Evolutionary conservation across 306 rosid species (phyloP), one percentile per base, ranked within the genome.

Genomic region (Dicorynia guianensis): DNA sequence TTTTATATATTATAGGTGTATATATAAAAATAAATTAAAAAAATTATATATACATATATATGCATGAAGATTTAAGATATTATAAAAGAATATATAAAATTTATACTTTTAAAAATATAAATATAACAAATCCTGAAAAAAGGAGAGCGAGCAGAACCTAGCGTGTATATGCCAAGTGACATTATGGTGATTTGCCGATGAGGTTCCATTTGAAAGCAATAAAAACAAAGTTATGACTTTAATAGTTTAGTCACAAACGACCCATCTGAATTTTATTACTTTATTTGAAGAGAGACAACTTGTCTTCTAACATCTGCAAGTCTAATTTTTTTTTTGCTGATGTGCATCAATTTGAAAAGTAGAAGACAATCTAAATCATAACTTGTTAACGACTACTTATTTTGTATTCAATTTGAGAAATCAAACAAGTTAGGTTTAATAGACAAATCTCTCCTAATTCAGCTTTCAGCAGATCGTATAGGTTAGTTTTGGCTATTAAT

Each of bases 141-240:
- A 71, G 62, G 78, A 43, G 43, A 66, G 56, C 19, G 67, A 81
- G 43, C 17, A 0, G 4, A 63, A 9, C 30, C 30, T 25, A 2
- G 44, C 30, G 61, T 50, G 44, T 50, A 71, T 33, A 46, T 11
- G n/a, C 47, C 53, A 61, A 81, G 85, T 71, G 60, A 55, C 80
- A 78, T 68, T 47, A 34, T 67, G 60, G 35, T 59, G 47, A 72
- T 61, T 47, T 77, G 53, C 52, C 17, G 50, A 48, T 7, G 9
- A 56, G 50, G 56, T 30, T 33, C 54, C 4, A 66, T 60, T 52
- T 17, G 64, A 76, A n/a, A 57, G 30, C 52, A 25, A 46, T 43
- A 43, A 43, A 65, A 79, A 72, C 77, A 75, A 69, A 42, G 58
- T 18, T 30, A 47, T 63, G 78, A 52, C 71, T 36, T 56, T 68